Percentiles rank a stretch among this genome's conserved stretches.
phyloP scores from a whole-genome alignment of 306 rosid genomes.

The Coriaria nepalensis region DNA sequence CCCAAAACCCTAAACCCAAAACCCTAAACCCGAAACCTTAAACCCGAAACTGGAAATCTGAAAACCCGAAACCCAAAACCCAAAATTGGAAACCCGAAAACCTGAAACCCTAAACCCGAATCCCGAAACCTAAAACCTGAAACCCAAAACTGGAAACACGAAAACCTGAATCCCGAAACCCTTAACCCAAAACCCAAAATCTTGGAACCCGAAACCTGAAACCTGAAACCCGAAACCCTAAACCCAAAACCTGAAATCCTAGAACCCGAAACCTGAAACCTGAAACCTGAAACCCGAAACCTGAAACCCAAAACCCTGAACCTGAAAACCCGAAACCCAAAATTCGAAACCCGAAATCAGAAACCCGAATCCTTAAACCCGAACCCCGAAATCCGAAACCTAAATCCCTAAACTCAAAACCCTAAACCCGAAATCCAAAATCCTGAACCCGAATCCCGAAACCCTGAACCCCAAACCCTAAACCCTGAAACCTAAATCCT shows the following conservation, averaged over 20 bases:
- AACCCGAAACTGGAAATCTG: background rate
- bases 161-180: background rate
- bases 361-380: slow-evolving; percentile 1
- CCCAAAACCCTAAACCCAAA: slow-evolving; percentile 15
- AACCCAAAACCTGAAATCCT: slow-evolving; percentile 18
- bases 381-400: background rate
- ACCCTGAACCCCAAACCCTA: no score
- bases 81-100: background rate
- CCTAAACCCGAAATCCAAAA: no score
- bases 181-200: slow-evolving; percentile 11
- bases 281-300: background rate
- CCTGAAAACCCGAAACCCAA: slow-evolving; percentile 9
- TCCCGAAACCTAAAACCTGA: slow-evolving; percentile 2
- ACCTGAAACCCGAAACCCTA: slow-evolving; percentile 17
- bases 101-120: slow-evolving; percentile 8
- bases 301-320: slow-evolving; percentile 3
- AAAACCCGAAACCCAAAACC: slow-evolving; percentile 9
- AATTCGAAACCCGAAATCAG: slow-evolving; percentile 8
- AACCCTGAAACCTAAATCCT: no score
- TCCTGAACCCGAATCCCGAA: no score
- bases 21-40: slow-evolving; percentile 16
- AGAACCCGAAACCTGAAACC: background rate
- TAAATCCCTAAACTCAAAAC: no score
- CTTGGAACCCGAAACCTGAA: slow-evolving; percentile 15
- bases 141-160: no score